A percentile compares a stretch with the other conserved stretches of the same genome.
Evolutionary conservation across 1,139 yeast species (phyloP).

Genomic region (Zygoascus meyerae): DNA sequence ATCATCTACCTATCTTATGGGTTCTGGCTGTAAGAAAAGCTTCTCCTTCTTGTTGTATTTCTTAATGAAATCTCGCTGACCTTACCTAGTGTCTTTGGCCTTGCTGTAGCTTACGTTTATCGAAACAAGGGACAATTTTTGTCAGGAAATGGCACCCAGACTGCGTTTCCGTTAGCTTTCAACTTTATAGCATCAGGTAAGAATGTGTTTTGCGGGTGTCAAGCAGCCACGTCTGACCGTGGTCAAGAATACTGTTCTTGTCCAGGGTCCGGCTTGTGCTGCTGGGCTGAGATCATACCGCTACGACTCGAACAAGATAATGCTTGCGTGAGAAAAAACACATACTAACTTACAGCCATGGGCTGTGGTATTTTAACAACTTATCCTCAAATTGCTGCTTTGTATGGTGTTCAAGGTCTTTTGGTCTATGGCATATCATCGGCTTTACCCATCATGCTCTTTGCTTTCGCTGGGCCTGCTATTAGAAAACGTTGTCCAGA

Average conservation of each 20-base stretch:
- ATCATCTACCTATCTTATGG: constrained; percentile 72
- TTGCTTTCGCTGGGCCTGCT: constrained; percentile 76
- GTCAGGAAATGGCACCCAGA: constrained; percentile 73
- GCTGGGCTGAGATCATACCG: constrained; percentile 69
- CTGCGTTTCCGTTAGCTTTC: constrained; percentile 64
- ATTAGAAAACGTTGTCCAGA: constrained; percentile 77
- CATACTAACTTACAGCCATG: constrained; percentile 47
- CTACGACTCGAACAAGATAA: constrained; percentile 79
- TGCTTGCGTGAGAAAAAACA: constrained; percentile 74
- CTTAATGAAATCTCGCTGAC: constrained; percentile 2
- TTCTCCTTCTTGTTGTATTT: background rate
- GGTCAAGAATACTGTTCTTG: background rate
- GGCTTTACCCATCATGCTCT: constrained; percentile 74
- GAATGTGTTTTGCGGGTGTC: constrained; percentile 33
- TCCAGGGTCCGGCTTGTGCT: constrained; percentile 7
- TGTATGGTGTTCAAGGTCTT: constrained; percentile 83
- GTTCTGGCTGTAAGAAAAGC: constrained; percentile 43
- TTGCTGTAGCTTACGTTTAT: constrained; percentile 30
- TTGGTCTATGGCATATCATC: constrained; percentile 78
- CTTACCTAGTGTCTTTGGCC: constrained; percentile 26
- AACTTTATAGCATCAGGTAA: constrained; percentile 86
- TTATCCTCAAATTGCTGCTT: constrained; percentile 78
- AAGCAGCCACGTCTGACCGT: constrained; percentile 5
- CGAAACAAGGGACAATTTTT: constrained; percentile 47
- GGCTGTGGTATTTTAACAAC: constrained; percentile 89